Conservation (phyloP, 225 moss, liverwort and hornwort genomes). For the Asterella californica region DNA sequence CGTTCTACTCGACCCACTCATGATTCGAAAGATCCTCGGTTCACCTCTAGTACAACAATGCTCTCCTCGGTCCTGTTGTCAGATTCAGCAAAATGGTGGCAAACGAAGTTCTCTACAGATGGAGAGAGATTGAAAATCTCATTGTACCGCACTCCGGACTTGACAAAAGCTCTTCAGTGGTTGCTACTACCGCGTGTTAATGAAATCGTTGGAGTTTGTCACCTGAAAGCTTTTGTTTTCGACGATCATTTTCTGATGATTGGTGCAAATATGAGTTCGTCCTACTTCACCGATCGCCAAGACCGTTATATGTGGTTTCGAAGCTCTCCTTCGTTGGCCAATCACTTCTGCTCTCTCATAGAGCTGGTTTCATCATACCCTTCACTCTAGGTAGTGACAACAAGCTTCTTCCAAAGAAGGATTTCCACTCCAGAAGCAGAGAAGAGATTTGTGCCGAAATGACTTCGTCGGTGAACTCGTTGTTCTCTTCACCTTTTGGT, state of each 20-base stretch:
- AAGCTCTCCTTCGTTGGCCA: constrained; percentile 50
- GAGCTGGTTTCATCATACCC: constrained; percentile 55
- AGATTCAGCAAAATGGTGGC: constrained; percentile 50
- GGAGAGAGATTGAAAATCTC: constrained; percentile 48
- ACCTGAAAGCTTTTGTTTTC: constrained; percentile 73
- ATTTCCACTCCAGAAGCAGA: constrained; percentile 20
- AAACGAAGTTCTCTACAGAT: constrained; percentile 29
- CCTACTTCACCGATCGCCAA: constrained; percentile 67
- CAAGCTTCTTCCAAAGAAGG: constrained; percentile 37
- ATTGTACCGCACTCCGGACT: constrained; percentile 64
- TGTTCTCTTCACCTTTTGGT: constrained; percentile 28
- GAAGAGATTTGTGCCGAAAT: constrained; percentile 45
- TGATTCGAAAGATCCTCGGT: constrained; percentile 38
- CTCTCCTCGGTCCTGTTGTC: constrained; percentile 57
- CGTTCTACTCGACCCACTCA: constrained; percentile 57
- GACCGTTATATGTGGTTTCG: constrained; percentile 70
- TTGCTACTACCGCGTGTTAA: constrained; percentile 55
- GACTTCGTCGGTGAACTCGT: constrained; percentile 42
- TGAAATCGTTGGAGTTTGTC: constrained; percentile 68
- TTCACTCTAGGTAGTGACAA: constrained; percentile 47
- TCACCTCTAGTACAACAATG: constrained; percentile 66
- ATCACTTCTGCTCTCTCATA: constrained; percentile 57
- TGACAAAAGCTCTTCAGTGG: constrained; percentile 44
- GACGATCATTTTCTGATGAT: constrained; percentile 69
- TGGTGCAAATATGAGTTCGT: constrained; percentile 73